Base-by-base conservation (phyloP, 2,329 filamentous ascomycete genomes). In the Calonectria crousiana region DNA sequence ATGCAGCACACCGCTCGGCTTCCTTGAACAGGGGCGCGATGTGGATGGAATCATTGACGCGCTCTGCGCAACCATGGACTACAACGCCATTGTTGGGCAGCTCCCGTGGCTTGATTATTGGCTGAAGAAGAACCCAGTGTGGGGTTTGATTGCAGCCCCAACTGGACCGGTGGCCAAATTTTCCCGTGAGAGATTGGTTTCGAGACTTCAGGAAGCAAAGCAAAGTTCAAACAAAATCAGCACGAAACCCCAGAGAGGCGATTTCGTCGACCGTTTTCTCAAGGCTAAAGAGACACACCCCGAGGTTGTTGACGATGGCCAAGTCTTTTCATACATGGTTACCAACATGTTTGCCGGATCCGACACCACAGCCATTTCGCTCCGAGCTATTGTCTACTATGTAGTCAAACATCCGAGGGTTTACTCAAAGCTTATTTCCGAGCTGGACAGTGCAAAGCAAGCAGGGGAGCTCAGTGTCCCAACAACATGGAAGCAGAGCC, bases 81-180 rank as follows among this genome's bases (percentile, higher is more conserved):
- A 79, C n/a, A 79, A 79, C 52, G 72, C 78, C 0, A 68, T 75
- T 0, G 72, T 79, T 1, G 79, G 78, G 10, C 78, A 79, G 34
- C 72, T 78, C 1, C 78, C 78, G 5, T 79, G 78, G 78, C 44
- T 79, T 1, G 78, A 79, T 9, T 69, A 74, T 36, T 79, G 78
- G 76, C 4, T 79, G 1, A 78, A 79, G 44, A 79, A 79, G 47
- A 79, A 79, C 11, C 78, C 78, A 1, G 32, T 79, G 1, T 73
- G 56, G 47, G 34, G 41, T 6, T 51, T 72, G 0, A 60, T 78
- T 2, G 72, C 73, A 0, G 73, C 74, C 0, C 76, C 78, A 56
- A 26, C 73, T 60, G 1, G 78, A 72, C 51, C 53, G 1, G 69
- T 72, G 5, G 69, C 62, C 2, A 30, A 67, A 38, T 72, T 72